A percentile compares a stretch with the other conserved stretches of the same genome.
phyloP scores from a whole-genome alignment of 495 filamentous ascomycete species.

The Tuber aestivum region DNA sequence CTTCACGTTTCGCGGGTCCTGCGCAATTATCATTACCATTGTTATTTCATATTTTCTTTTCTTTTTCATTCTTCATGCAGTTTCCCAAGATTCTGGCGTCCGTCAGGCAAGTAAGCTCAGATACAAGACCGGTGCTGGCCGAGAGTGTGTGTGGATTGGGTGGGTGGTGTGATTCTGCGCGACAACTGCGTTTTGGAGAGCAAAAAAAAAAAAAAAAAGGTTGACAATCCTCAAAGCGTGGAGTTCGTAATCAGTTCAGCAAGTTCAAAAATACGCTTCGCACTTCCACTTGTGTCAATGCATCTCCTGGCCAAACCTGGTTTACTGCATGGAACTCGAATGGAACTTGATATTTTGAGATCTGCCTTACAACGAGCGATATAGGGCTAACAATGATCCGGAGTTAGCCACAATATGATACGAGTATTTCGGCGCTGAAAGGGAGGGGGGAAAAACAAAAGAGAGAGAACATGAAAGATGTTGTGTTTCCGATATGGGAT shows the following conservation, averaged over 20 bases:
- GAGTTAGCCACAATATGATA: constrained; percentile 2
- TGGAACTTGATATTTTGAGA: neutral
- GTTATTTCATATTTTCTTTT: neutral
- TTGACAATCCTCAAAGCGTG: neutral
- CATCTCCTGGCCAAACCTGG: neutral
- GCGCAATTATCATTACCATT: neutral
- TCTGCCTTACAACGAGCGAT: neutral
- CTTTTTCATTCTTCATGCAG: neutral
- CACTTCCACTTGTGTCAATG: neutral
- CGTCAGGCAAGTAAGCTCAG: neutral
- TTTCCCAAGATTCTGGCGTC: neutral
- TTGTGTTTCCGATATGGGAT: neutral
- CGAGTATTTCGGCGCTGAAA: neutral
- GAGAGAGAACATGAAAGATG: neutral
- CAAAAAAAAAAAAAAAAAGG: neutral
- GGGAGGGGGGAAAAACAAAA: neutral
- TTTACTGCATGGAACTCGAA: neutral
- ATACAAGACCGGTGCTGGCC: neutral
- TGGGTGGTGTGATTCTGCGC: neutral
- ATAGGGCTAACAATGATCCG: constrained; percentile 3
- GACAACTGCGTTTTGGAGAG: neutral
- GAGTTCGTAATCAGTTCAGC: neutral
- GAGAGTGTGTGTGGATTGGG: neutral
- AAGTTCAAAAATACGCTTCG: neutral
- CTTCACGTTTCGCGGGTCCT: neutral